Evolutionary conservation across 2,329 filamentous ascomycete genomes (phyloP).

Genomic region (Calonectria crousiana): DNA sequence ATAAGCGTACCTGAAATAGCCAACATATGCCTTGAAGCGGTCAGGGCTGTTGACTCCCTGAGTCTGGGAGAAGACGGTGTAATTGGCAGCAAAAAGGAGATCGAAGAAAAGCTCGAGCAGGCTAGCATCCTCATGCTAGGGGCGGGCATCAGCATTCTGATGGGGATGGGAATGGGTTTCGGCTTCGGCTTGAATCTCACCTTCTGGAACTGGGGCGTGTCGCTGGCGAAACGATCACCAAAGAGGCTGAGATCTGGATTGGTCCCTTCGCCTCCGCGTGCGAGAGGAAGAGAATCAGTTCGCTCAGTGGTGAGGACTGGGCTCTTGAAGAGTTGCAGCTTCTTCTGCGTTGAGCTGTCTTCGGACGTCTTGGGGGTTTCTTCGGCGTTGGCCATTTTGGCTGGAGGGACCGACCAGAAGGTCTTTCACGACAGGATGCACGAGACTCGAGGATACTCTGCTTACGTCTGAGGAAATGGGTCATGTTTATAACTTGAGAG

Average conservation of each 20-base stretch:
- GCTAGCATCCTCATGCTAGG: conserved; percentile 51
- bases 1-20: conserved; percentile 49
- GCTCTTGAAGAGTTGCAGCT: conserved; percentile 49
- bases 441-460: background rate
- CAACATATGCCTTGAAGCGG: conserved; percentile 51
- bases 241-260: conserved; percentile 39
- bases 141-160: background rate
- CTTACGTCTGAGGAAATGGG: background rate
- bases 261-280: background rate
- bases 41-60: conserved; percentile 47
- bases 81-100: conserved; percentile 66
- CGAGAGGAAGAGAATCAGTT: conserved; percentile 30
- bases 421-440: background rate
- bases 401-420: background rate
- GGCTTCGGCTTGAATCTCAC: conserved; percentile 26
- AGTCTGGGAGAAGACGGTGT: conserved; percentile 67
- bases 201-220: conserved; percentile 43
- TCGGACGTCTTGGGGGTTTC: conserved; percentile 11
- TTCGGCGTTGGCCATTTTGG: conserved; percentile 33
- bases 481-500: conserved; percentile 24
- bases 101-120: conserved; percentile 54
- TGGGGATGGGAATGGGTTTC: background rate
- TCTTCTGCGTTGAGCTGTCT: conserved; percentile 30
- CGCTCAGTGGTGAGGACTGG: conserved; percentile 37
- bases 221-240: conserved; percentile 40